Base-by-base conservation (phyloP, 331 rosid species). In the Stylosanthes scabra region DNA sequence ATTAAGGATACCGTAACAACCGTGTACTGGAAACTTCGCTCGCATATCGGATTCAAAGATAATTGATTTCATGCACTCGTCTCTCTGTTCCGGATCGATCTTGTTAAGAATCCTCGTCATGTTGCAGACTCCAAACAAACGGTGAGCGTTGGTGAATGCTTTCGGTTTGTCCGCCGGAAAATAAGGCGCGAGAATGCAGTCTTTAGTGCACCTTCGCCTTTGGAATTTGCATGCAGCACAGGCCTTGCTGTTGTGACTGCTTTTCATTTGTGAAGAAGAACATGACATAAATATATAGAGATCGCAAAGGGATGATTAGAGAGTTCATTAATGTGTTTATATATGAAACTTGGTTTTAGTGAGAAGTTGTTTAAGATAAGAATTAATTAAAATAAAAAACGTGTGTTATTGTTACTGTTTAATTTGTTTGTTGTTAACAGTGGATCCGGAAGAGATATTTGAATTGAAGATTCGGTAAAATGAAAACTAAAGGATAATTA, bases 181-280 rank as follows among this genome's bases (percentile, higher is more conserved):
- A 70, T 71, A 82, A 0, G 91, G 86, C 4, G 91, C 70, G 0
- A 88, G 65, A 27, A 58, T 37, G 28, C 93, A 88, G 0, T 80
- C 88, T 2, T 78, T 73, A 0, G 75, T 55, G 11, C 91, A 86
- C 34, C 66, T 81, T 49, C 86, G 46, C 54, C 91, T 66, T 60
- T 88, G 93, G 60, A 72, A 78, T 31, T 84, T 88, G 86, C 93
- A 88, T 0, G 88, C 83, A 1, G 91, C 93, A 39, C 93, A 88
- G 4, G 91, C 89, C 63, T 82, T 20, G 25, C 25, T 20, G 25
- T 20, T 20, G 25, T 20, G 25, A 20, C 25, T 20, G 25, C 25
- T 20, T 20, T 20, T 20, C 25, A 20, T 20, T 20, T 20, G 25
- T 1, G 25, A 20, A 20, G 25, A 20, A 20, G n/a, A n/a, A n/a